Evolutionary conservation across 495 filamentous ascomycete genomes (phyloP).

Genomic region (Amphirosellinia nigrospora): DNA sequence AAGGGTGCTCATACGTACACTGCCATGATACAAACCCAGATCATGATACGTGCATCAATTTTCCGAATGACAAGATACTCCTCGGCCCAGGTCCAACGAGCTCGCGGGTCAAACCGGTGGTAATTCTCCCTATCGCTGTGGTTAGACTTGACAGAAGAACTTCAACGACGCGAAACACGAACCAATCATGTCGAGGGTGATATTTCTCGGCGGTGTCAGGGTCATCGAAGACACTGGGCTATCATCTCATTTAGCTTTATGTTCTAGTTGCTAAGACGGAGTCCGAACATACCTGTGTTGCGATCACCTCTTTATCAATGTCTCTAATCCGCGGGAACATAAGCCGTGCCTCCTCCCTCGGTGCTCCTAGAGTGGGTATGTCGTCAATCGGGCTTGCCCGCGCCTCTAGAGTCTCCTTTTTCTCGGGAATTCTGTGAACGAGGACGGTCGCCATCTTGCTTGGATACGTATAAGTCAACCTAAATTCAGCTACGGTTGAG

Average conservation of each 20-base stretch:
- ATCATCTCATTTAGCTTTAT: background rate
- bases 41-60: conserved; percentile 45
- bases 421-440: background rate
- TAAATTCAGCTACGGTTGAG: background rate
- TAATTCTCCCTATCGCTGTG: conserved; percentile 41
- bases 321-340: conserved; percentile 49
- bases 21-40: conserved; percentile 78
- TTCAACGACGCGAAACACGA: background rate
- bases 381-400: conserved; percentile 19
- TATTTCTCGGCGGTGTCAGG: conserved; percentile 57
- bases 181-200: conserved; percentile 57
- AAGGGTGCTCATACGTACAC: conserved; percentile 45
- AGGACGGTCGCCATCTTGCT: conserved; percentile 7
- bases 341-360: conserved; percentile 48
- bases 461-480: background rate
- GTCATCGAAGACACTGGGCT: conserved; percentile 51
- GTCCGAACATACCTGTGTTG: conserved; percentile 53
- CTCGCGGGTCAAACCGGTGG: conserved; percentile 79
- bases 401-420: background rate
- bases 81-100: conserved; percentile 72
- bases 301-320: conserved; percentile 60
- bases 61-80: conserved; percentile 70
- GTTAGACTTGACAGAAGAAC: conserved; percentile 11
- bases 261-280: too few relatives aligned
- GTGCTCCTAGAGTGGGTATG: conserved; percentile 46